Conservation (phyloP, 805 yeast genomes). For the Danielozyma ontarioensis region DNA sequence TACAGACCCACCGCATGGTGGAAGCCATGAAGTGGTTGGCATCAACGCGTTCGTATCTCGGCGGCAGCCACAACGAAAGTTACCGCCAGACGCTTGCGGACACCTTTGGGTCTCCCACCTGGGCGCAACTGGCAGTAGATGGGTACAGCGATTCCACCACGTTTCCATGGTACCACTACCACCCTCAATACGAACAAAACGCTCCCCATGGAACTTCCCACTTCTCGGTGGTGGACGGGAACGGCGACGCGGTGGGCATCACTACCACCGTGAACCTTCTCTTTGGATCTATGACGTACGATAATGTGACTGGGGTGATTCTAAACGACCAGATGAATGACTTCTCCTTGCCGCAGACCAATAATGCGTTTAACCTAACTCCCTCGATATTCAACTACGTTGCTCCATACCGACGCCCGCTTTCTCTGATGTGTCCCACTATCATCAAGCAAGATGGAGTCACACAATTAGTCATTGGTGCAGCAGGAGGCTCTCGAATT, state of each 20-base stretch:
- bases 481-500: slow-evolving; percentile 92
- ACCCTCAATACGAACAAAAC: slow-evolving; percentile 70
- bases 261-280: slow-evolving; percentile 83
- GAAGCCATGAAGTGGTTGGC: slow-evolving; percentile 96
- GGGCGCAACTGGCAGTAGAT: slow-evolving; percentile 48
- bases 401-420: slow-evolving; percentile 72
- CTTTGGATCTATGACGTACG: slow-evolving; percentile 82
- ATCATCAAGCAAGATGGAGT: slow-evolving; percentile 41
- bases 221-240: slow-evolving; percentile 68
- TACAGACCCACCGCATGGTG: slow-evolving; percentile 60
- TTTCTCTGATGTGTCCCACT: slow-evolving; percentile 79
- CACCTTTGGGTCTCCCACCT: slow-evolving; percentile 45
- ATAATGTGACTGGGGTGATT: slow-evolving; percentile 74
- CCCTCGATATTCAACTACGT: slow-evolving; percentile 81
- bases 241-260: slow-evolving; percentile 75
- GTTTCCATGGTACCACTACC: slow-evolving; percentile 63
- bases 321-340: slow-evolving; percentile 94
- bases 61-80: slow-evolving; percentile 48
- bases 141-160: slow-evolving; percentile 56
- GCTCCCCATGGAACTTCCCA: slow-evolving; percentile 93
- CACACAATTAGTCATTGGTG: slow-evolving; percentile 63
- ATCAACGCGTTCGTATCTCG: slow-evolving; percentile 77
- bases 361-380: slow-evolving; percentile 73
- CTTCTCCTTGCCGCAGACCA: slow-evolving; percentile 64
- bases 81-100: slow-evolving; percentile 27